Base-by-base conservation (phyloP, 805 yeast genomes). In the Saccharomycopsis sp. region DNA sequence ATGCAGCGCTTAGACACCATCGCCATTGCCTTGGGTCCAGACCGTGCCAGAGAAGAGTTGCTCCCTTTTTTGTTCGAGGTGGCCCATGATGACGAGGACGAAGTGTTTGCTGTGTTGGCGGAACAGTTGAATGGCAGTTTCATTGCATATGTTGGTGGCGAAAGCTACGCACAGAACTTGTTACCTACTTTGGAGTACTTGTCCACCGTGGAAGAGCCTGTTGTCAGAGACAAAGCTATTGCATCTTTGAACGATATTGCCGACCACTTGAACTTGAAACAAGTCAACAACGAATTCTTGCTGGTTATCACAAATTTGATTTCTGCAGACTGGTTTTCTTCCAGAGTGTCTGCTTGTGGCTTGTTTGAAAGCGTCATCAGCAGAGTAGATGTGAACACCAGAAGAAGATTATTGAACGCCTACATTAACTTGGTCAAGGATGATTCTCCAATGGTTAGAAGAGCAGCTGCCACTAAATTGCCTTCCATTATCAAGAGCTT, bases 31-130 rank as follows among this genome's bases (percentile, higher is more conserved):
- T 65, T 92, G 43, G 98, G 98, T 6, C 88, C 92, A 5, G 95
- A 86, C 58, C 74, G 97, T 55, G 83, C 97, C 8, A 71, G 95
- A 45, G 71, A 72, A 35, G 98, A 92, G 59, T 70, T 92, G 56
- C 68, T 92, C 40, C 96, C 97, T 27, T 92, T 89, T 55, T 69
- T 92, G 48, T 85, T 80, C 51, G 73, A 68, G 39, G 92, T 81
- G 19, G 86, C 88, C 7, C 92, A 84, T 50, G 99, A 92, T 53
- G 99, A 94, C 59, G 99, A 92, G 63, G 99, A 92, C 61, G 99
- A 92, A 63, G 95, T 92, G 5, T 80, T 89, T 61, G 85, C 96
- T 1, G 89, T 87, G 16, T 71, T 94, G 48, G 96, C 96, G 3
- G 85, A 81, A 52, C 89, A 88, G 65, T 65, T 92, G 52, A 44